Base-by-base conservation (phyloP, 2,329 filamentous ascomycete genomes). In the Pseudogymnoascus sp. region DNA sequence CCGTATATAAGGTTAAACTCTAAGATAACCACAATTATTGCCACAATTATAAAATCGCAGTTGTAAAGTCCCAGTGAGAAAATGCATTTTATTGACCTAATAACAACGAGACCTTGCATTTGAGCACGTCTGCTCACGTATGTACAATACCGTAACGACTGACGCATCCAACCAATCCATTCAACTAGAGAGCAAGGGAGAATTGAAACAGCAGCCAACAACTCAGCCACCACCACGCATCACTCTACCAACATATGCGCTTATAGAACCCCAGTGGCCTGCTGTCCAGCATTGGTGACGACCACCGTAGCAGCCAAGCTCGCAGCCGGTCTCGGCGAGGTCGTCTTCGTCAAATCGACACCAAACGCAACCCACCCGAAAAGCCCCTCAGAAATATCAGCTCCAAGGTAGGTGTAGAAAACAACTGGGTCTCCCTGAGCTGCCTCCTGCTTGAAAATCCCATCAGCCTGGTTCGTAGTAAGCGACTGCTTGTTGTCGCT, bases 381-480 rank as follows among this genome's bases (percentile, higher is more conserved):
- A 24, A 85, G 66, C 13, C 83, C 82, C 40, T 83, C 79, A 1
- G 72, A 68, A 7, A 83, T 68, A 17, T 73, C 70, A 44, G 83
- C 77, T 4, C 84, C 83, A 10, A 87, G 77, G 33, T 80, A 74
- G n/a, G 81, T 78, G 66, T 85, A 86, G 68, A 86, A 77, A 63
- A 84, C 71, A 66, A 83, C 74, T 0, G 81, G 82, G 66, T 82
- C 79, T 54, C 75, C 73, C 4, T 72, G 74, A 24, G 76, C 77
- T 10, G 79, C 77, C 63, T 79, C 75, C 65, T 76, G 68, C n/a
- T 73, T 65, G 41, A 81, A 75, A 54, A 81, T 78, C 6, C 63
- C 62, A 67, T 85, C 82, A 0, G 79, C 71, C 6, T 72, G 71
- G 66, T 84, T 84, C 39, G 68, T 72, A 4, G 78, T 84, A 15